Evolutionary conservation across 2,329 filamentous ascomycete genomes (phyloP).

Genomic region (Alternaria tenuissima): DNA sequence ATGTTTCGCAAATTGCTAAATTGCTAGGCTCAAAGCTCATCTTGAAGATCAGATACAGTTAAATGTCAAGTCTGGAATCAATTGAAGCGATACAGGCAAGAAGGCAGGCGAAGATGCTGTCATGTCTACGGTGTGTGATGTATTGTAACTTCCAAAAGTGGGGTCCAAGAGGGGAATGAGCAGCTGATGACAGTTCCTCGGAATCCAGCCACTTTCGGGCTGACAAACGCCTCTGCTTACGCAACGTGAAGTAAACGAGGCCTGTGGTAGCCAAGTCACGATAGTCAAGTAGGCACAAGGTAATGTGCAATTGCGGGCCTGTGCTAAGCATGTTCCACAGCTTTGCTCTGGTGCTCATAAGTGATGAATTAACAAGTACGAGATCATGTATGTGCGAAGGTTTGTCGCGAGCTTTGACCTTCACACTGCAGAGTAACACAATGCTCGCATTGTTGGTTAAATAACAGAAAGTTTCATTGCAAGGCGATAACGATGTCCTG

Average conservation of each 20-base stretch:
- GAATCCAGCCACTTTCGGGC: not conserved
- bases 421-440: not conserved
- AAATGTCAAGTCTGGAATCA: not conserved
- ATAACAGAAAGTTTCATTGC: not conserved
- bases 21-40: conserved; percentile 48
- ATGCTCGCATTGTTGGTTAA: not conserved
- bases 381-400: not conserved
- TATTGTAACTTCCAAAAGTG: conserved; percentile 10
- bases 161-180: conserved; percentile 7
- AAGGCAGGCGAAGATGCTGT: not conserved
- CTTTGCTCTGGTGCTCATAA: not conserved
- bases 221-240: not conserved
- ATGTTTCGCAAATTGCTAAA: conserved; percentile 70
- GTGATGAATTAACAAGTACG: conserved; percentile 2
- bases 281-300: not conserved
- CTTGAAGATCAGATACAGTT: not conserved
- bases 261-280: not conserved
- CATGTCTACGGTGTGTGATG: conserved; percentile 1
- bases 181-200: not conserved
- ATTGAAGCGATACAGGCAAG: not conserved
- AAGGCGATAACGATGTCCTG: not conserved
- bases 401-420: not conserved
- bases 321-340: not conserved
- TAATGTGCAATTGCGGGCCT: not conserved
- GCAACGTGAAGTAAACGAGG: not conserved